Conservation (phyloP, 192 early-diverging fungal species). For the Dispira parvispora region DNA sequence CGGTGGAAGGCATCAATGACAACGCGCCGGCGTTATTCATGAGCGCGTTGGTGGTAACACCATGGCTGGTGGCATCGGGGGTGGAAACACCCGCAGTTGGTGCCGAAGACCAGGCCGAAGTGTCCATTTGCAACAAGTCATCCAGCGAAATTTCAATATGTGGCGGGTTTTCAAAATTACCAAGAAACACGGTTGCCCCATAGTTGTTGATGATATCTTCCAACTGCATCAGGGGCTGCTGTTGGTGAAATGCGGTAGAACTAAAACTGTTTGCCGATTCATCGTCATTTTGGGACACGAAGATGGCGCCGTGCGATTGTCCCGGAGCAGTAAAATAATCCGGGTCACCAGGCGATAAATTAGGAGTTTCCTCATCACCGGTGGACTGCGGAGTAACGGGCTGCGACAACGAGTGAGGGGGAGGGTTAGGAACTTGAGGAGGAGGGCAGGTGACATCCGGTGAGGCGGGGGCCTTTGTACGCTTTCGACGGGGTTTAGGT, state of each 20-base stretch:
- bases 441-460: neutral
- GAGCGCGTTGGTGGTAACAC: no score
- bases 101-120: neutral
- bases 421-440: neutral
- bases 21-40: no score
- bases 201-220: conserved; percentile 10
- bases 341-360: neutral
- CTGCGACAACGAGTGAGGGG: conserved; percentile 1
- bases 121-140: conserved; percentile 3
- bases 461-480: neutral
- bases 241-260: neutral
- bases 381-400: neutral
- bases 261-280: neutral
- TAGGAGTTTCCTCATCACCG: neutral
- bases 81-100: no score
- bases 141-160: conserved; percentile 7
- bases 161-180: conserved; percentile 4
- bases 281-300: conserved; percentile 9
- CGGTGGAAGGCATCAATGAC: no score
- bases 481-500: neutral
- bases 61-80: no score
- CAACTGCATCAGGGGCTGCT: neutral
- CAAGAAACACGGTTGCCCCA: conserved; percentile 4
- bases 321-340: neutral
- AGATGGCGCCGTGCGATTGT: neutral